Conservation (phyloP, 352 stramenopile genomes). For the Phytophthora syringae region DNA sequence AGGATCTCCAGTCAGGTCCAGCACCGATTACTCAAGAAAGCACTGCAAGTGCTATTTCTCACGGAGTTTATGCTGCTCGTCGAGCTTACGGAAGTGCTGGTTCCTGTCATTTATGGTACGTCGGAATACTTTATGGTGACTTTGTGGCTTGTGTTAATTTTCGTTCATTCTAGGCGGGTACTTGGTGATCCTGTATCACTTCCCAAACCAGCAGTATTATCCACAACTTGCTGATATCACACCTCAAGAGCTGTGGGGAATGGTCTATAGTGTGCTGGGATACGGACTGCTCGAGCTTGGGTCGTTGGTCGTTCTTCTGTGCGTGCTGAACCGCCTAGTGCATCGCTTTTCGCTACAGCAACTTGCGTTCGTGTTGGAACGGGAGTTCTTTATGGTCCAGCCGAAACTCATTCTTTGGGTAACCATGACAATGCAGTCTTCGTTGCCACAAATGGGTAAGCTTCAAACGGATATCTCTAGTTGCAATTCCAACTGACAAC, state of each 20-base stretch:
- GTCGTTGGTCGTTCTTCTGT: conserved; percentile 14
- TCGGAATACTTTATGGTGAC: background rate
- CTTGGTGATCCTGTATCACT: conserved; percentile 28
- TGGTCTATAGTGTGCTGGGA: conserved; percentile 11
- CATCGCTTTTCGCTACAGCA: conserved; percentile 20
- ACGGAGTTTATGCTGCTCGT: conserved; percentile 50
- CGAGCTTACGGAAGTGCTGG: conserved; percentile 46
- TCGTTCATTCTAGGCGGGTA: conserved; percentile 31
- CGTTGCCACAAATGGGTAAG: conserved; percentile 28
- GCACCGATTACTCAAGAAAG: conserved; percentile 18
- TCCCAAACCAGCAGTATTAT: conserved; percentile 41
- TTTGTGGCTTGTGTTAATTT: too few relatives aligned
- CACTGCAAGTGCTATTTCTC: conserved; percentile 37
- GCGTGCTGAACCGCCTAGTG: conserved; percentile 21
- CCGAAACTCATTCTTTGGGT: conserved; percentile 34
- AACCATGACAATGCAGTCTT: conserved; percentile 29
- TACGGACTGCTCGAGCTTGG: conserved; percentile 27
- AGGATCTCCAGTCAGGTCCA: conserved; percentile 13
- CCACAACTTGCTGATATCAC: conserved; percentile 25
- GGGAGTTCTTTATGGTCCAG: conserved; percentile 30
- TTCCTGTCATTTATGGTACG: conserved; percentile 43
- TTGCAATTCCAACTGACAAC: background rate
- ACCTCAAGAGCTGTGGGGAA: conserved; percentile 10
- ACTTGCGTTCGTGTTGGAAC: conserved; percentile 34
- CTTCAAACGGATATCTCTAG: background rate